Evolutionary conservation across 1,284 basidiomycete species (phyloP), one percentile per base, ranked within the genome.

Genomic region (Schizopora paradoxa): DNA sequence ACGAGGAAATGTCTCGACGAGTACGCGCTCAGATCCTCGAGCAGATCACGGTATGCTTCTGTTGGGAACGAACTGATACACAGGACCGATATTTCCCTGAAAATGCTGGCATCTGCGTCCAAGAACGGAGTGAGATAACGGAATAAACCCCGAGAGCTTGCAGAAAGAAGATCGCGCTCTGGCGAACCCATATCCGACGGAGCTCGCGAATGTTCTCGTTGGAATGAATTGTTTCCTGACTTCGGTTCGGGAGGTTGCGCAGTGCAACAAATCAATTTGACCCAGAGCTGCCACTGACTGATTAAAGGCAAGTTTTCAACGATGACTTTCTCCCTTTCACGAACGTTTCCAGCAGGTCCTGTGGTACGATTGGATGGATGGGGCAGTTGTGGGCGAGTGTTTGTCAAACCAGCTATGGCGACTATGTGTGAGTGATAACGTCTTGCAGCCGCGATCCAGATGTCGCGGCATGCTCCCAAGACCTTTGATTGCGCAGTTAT

Each of bases 241-340:
- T 79, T 74, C 23, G 73, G 66, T 43, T 91, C 86, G 1, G 80
- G 76, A 2, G 86, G 72, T 0, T 78, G 71, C 2, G 87, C 84
- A 0, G 88, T 92, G 13, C 86, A 78, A 55, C 87, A 92, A 5
- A 94, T 71, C 7, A 88, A 74, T 50, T 88, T 86, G 39, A 91
- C 74, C 82, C 91, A 95, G 22, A 84, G 70, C 50, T 87, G 78
- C 93, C 92, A 97, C 61, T 95, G 91, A 38, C 87, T 82, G 18
- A 92, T 78, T 29, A 85, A 65, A 6, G 69, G 62, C 51, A 71
- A 74, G 47, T 82, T 79, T 21, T 93, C 90, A 18, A 72, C 67
- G 3, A 82, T 37, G 0, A 58, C 48, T 33, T 47, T 45, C 18
- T 55, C 55, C 25, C 48, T 45, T 29, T 54, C 51, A n/a, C 55